Evolutionary conservation across 306 rosid species (phyloP), one percentile per base, ranked within the genome.

Genomic region (Gillenia trifoliata): DNA sequence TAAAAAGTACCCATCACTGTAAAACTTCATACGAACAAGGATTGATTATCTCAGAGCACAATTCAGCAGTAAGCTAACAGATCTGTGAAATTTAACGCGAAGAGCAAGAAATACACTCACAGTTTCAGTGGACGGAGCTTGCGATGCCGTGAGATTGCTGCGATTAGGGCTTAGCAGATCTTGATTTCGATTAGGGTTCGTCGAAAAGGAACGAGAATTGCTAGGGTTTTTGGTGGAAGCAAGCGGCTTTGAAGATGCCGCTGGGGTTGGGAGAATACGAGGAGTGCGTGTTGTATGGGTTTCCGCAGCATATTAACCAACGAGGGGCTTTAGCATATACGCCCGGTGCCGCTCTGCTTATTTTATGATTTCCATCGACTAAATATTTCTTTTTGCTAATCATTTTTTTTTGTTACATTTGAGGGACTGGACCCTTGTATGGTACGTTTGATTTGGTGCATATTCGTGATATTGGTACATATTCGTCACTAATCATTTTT

Each of bases 231-330:
- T 59, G 73, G 78, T n/a, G 57, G 73, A 72, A 72, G 54, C 11
- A 26, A 70, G 77, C 80, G 29, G 65, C 85, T 43, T 81, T 68
- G 80, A 64, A 54, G 77, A 73, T 78, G 68, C 70, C 76, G 80
- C 73, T 50, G 59, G 64, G 74, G 22, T 56, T 57, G 71, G 83
- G 62, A 72, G 66, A 79, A 70, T 57, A 40, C 79, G 70, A 82
- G 64, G 73, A 64, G 62, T n/a, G 49, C 36, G 41, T 22, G 56
- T n/a, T 22, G 79, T 75, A 0, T 12, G 62, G 26, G 68, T 56
- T 40, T 56, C 9, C 9, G 29, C 34, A n/a, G 50, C 11, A 31
- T 31, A 33, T 61, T 52, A 28, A 57, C 43, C 0, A 36, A 64
- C 55, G 20, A 50, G 30, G 23, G 23, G 36, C 65, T 68, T 43